These are phyloP conservation scores for Monosporascus sp. DNA, from an alignment of 2,329 filamentous ascomycete genomes.

Conservation along the genomic window DNA sequence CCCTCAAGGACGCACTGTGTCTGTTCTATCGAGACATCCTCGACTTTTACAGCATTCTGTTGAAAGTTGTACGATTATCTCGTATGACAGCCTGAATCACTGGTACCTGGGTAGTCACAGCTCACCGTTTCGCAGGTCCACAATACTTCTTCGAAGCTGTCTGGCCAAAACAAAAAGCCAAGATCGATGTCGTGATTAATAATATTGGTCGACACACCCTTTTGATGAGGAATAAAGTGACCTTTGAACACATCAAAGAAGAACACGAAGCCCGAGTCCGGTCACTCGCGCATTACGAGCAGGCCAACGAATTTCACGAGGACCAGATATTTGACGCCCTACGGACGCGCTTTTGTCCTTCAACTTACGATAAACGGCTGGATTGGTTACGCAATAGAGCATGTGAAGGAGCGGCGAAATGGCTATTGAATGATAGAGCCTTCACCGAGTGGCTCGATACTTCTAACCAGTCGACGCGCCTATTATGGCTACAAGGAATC, in stretches of 20 bases:
- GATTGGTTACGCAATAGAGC: slow-evolving; percentile 3
- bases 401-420: slow-evolving; percentile 1
- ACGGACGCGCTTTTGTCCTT: slow-evolving; percentile 7
- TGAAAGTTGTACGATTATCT: no score
- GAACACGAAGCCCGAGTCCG: slow-evolving; percentile 9
- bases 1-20: no score
- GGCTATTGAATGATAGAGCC: slow-evolving; percentile 8
- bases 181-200: no score
- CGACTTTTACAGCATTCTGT: no score
- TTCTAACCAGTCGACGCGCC: background rate
- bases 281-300: slow-evolving; percentile 5
- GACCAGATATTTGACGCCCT: slow-evolving; percentile 8
- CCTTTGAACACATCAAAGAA: slow-evolving; percentile 9
- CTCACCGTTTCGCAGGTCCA: no score
- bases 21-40: no score
- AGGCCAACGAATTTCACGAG: background rate
- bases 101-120: no score
- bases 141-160: no score
- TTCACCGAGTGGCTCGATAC: slow-evolving; percentile 12
- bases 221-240: slow-evolving; percentile 10
- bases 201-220: slow-evolving; percentile 1
- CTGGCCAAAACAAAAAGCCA: no score
- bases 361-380: slow-evolving; percentile 6
- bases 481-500: slow-evolving; percentile 18
- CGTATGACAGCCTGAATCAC: no score